Evolutionary conservation across 148 eudicot genomes (phyloP), one percentile per base, ranked within the genome.

Genomic region (Cornus controversa): DNA sequence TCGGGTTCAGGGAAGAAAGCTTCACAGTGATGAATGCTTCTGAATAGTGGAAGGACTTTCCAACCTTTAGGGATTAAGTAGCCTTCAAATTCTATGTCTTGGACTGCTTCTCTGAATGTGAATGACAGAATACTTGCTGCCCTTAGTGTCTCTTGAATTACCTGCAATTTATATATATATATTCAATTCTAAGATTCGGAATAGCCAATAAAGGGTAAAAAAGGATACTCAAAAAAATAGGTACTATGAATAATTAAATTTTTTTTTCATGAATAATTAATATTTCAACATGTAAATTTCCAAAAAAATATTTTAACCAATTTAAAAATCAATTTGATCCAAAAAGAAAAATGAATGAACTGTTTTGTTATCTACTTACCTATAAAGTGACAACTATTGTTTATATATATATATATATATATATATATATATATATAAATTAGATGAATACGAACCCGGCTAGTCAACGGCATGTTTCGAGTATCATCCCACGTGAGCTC

Each of bases 121-220:
- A 94, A 95, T n/a, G 99, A 95, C 14, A 95, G 70, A 75, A 95
- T 87, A 75, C 92, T 87, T 34, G 99, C 94, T 66, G 62, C 69
- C 82, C 99, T 84, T n/a, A 93, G 40, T 11, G 99, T 93, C 79
- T 95, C 99, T 84, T 95, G 94, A 14, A 95, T 93, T 25, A 95
- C 96, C 96, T 90, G 66, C 11, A 0, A 81, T 25, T 45, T 36
- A 74, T 8, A 40, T 40, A 40, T 36, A 36, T 36, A 36, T 36
- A n/a, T n/a, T n/a, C n/a, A n/a, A n/a, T n/a, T n/a, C n/a, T n/a
- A n/a, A n/a, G n/a, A n/a, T n/a, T n/a, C n/a, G n/a, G n/a, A n/a
- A n/a, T n/a, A n/a, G n/a, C n/a, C n/a, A n/a, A n/a, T n/a, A n/a
- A n/a, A n/a, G n/a, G n/a, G n/a, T n/a, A n/a, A n/a, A n/a, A n/a